Percentiles rank a stretch among this genome's conserved stretches.
Evolutionary conservation across 306 rosid species (phyloP).

Genomic region (Casuarina cunninghamiana): DNA sequence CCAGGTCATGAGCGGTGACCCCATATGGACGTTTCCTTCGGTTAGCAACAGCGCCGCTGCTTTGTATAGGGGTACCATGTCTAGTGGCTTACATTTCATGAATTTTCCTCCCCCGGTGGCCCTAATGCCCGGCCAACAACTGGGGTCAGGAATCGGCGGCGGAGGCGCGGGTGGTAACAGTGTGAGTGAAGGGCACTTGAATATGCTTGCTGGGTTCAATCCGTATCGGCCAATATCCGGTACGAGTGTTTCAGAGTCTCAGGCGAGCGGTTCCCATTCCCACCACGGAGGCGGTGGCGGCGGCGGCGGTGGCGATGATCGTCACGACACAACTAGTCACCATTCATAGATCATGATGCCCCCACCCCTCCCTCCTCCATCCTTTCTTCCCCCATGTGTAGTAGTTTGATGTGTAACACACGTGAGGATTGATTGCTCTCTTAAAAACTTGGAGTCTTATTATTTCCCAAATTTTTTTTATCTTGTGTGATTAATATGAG

Average conservation of each 20-base stretch:
- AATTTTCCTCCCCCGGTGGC: conserved; percentile 77
- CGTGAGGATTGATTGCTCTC: conserved; percentile 85
- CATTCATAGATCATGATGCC: conserved; percentile 48
- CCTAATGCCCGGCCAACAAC: conserved; percentile 69
- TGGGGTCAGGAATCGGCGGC: conserved; percentile 29
- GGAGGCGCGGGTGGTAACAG: conserved; percentile 30
- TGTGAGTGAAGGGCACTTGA: conserved; percentile 58
- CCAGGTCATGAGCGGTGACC: conserved; percentile 87
- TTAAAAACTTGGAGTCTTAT: conserved; percentile 43
- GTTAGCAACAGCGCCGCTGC: conserved; percentile 51
- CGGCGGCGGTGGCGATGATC: conserved; percentile 43
- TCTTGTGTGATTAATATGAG: conserved; percentile 60
- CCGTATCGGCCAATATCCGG: conserved; percentile 58
- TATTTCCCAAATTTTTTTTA: conserved; percentile 38
- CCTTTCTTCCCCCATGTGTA: conserved; percentile 43
- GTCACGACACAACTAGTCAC: conserved; percentile 65
- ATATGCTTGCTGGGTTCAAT: conserved; percentile 68
- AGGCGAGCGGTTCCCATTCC: conserved; percentile 67
- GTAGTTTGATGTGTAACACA: conserved; percentile 67
- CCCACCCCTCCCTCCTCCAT: background rate
- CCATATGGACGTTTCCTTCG: conserved; percentile 85
- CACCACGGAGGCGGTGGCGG: conserved; percentile 56
- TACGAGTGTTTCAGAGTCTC: conserved; percentile 49
- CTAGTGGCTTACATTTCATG: conserved; percentile 90
- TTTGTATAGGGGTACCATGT: conserved; percentile 67